phyloP scores from a whole-genome alignment of 2,329 filamentous ascomycete genomes.

The Neonectria coccinea region DNA sequence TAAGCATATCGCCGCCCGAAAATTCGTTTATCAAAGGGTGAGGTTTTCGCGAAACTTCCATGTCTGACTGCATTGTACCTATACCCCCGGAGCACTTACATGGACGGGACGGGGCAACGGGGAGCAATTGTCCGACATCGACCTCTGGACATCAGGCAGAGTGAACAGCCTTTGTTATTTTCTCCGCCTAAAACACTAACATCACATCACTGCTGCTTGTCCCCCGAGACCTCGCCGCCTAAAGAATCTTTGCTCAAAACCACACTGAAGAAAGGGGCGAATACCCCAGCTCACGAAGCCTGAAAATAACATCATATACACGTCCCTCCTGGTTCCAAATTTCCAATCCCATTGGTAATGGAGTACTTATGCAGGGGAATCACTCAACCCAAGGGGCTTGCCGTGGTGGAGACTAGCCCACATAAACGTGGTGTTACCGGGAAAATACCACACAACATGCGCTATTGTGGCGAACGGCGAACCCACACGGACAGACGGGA shows the following conservation, averaged over 20 bases:
- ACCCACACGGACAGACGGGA: neutral
- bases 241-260: neutral
- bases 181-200: neutral
- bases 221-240: neutral
- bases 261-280: neutral
- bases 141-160: neutral
- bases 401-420: neutral
- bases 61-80: neutral
- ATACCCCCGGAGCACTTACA: no score
- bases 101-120: neutral
- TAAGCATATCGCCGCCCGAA: neutral
- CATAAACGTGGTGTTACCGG: neutral
- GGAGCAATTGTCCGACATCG: no score
- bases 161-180: no score
- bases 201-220: neutral
- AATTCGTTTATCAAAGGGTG: neutral
- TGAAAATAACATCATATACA: neutral
- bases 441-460: neutral
- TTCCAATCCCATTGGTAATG: neutral
- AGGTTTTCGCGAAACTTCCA: neutral
- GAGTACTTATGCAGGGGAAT: neutral
- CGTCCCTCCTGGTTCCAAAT: neutral
- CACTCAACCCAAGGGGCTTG: neutral
- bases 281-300: neutral
- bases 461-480: neutral